Evolutionary conservation across 169 alveolate genomes (phyloP).

Genomic region (Eimeria brunetti): DNA sequence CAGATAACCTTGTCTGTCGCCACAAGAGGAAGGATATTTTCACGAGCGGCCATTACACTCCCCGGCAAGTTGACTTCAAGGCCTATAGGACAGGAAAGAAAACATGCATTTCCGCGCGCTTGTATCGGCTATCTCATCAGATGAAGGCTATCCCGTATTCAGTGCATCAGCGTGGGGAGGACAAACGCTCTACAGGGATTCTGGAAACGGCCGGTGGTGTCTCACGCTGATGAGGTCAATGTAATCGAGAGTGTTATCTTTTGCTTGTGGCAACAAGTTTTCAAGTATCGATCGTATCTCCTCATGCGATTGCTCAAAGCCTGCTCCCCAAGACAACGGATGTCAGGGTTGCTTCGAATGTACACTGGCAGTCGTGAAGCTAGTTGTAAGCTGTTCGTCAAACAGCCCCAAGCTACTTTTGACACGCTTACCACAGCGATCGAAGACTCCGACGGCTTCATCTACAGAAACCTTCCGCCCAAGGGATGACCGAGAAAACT

Average conservation of each 20-base stretch:
- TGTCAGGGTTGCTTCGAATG: too few relatives aligned
- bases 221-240: constrained; percentile 48
- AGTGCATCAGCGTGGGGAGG: background rate
- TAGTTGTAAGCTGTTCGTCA: background rate
- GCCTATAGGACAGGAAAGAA: background rate
- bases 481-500: constrained; percentile 47
- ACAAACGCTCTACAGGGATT: background rate
- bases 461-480: constrained; percentile 29
- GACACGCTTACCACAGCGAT: constrained; percentile 24
- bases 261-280: constrained; percentile 10
- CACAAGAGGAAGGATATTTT: background rate
- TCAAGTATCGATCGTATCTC: constrained; percentile 2
- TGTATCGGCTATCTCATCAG: background rate
- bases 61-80: constrained; percentile 43
- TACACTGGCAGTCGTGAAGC: background rate
- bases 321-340: background rate
- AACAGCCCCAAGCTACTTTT: background rate
- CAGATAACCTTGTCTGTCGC: background rate
- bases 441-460: constrained; percentile 24
- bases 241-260: background rate
- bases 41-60: background rate
- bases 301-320: constrained; percentile 13
- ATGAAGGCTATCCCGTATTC: background rate
- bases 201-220: background rate
- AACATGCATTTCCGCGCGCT: background rate